A percentile compares a stretch with the other conserved stretches of the same genome.
These are phyloP conservation scores for Penicillium sp. DNA, from an alignment of 2,329 filamentous ascomycete genomes.

Conservation along the genomic window DNA sequence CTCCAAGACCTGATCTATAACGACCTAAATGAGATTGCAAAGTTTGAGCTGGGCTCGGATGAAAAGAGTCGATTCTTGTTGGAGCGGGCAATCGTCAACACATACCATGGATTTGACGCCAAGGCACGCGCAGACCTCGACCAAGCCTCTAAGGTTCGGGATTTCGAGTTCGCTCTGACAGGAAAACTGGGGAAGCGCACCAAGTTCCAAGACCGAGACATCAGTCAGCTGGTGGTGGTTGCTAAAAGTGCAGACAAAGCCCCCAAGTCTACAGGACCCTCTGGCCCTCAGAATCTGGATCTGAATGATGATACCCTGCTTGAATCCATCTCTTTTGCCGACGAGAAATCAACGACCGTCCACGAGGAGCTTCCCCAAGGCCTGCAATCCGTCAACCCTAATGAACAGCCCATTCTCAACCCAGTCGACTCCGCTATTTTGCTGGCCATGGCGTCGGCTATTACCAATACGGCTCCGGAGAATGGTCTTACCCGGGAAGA, in stretches of 20 bases:
- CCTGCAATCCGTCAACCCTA: constrained; percentile 63
- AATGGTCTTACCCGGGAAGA: constrained; percentile 89
- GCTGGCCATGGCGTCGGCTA: constrained; percentile 69
- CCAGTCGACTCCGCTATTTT: constrained; percentile 87
- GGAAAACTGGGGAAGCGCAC: constrained; percentile 69
- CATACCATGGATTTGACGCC: constrained; percentile 73
- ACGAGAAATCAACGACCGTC: constrained; percentile 39
- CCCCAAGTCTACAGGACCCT: constrained; percentile 23
- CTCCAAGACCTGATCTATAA: constrained; percentile 57
- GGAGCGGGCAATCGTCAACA: constrained; percentile 76
- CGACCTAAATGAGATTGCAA: constrained; percentile 51
- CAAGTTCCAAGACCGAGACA: constrained; percentile 42
- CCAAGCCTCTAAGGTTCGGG: constrained; percentile 59
- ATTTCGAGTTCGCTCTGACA: constrained; percentile 74
- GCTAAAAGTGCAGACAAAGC: constrained; percentile 61
- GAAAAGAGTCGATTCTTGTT: constrained; percentile 67
- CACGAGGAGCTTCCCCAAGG: constrained; percentile 53
- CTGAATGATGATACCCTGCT: constrained; percentile 91
- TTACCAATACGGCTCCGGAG: constrained; percentile 80
- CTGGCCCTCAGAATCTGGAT: constrained; percentile 62
- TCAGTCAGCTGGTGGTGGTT: constrained; percentile 84
- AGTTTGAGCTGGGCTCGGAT: constrained; percentile 34
- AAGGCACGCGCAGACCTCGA: constrained; percentile 67
- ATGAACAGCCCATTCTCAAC: constrained; percentile 72
- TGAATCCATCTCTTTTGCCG: constrained; percentile 75